Base-by-base conservation (phyloP, 768 basidiomycete genomes). In the Calocybe cyanea region DNA sequence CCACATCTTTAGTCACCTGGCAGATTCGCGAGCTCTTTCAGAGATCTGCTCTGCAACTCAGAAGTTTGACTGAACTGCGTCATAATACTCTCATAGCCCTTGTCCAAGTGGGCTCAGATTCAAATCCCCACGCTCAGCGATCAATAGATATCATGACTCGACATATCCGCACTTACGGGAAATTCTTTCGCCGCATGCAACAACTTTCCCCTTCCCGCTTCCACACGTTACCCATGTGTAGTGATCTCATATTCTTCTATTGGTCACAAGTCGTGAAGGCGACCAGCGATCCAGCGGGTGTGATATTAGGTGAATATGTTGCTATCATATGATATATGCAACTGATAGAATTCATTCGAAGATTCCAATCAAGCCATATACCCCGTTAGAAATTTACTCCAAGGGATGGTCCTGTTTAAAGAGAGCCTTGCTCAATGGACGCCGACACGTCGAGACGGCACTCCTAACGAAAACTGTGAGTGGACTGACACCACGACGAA, bases 391-490 rank as follows among this genome's bases (percentile, higher is more conserved):
- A 81, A 87, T 56, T 69, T 92, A 46, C 86, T 92, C 0, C 89
- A 91, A 57, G 86, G 84, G 2, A 84, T 92, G 81, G 84, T 87
- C 5, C 66, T 92, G 7, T 92, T 92, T 67, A 89, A 86, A 55
- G 90, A 91, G 47, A 87, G 78, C 52, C 72, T 92, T 18, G 73
- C 80, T 7, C 85, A 83, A 57, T 92, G 89, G 88, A 75, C 83
- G 0, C 81, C 84, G 2, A 61, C 69, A 15, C 76, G 78, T 45
- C 80, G 78, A 55, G 75, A 78, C 52, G 84, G 83, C 2, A 70
- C 70, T 3, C 61, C 70, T 21, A 87, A 85, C 50, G 70, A 74
- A 53, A 78, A 77, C 50, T 74, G 86, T 83, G 57, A 17, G 75
- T 52, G 11, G 25, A 28, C 25, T 28, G 25, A 5, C 11, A 5